Base-by-base conservation (phyloP, 2,329 filamentous ascomycete species). In the Juglanconis juglandina region DNA sequence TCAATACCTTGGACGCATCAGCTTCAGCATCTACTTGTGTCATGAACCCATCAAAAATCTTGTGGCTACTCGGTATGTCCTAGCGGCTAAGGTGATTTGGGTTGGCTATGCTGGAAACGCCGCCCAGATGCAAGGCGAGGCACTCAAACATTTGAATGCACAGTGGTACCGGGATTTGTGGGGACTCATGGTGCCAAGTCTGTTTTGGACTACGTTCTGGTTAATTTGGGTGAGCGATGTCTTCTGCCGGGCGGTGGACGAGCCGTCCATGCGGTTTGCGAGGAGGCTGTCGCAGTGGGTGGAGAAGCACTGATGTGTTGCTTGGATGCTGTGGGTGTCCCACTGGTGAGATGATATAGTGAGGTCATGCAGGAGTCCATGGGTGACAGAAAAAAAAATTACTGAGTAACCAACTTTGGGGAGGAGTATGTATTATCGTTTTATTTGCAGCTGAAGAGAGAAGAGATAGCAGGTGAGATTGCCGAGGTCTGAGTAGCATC, bases 161-260 rank as follows among this genome's bases (percentile, higher is more conserved):
- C 6, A 42, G 39, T 42, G n/a, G 4, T 42, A 42, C 39, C n/a
- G 39, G 39, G 10, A 42, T 42, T 42, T 10, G 2, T 42, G 11
- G 5, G n/a, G 39, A 10, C n/a, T 42, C 4, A 4, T 42, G 6
- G 41, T 13, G 8, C 8, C 51, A 41, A 48, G 56, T 2, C 33
- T 17, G 41, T 24, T 60, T 17, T 48, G 56, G n/a, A 64, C 60
- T 58, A 64, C 60, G 9, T 14, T 60, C 13, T 57, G 63, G n/a
- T 60, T 67, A 7, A 61, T 68, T 46, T 67, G 66, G 67, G 55
- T 65, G 5, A 66, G 63, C 56, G 66, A 66, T 42, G 50, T 68
- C 33, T 68, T 66, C 53, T 65, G 63, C 58, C 57, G 66, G 33
- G 57, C 46, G 4, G 65, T 68, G 35, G 66, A 68, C 44, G 49